Percentiles rank a stretch among this genome's conserved stretches.
phyloP scores from a whole-genome alignment of 2,329 filamentous ascomycete genomes.

The Fusarium sulawesiense region DNA sequence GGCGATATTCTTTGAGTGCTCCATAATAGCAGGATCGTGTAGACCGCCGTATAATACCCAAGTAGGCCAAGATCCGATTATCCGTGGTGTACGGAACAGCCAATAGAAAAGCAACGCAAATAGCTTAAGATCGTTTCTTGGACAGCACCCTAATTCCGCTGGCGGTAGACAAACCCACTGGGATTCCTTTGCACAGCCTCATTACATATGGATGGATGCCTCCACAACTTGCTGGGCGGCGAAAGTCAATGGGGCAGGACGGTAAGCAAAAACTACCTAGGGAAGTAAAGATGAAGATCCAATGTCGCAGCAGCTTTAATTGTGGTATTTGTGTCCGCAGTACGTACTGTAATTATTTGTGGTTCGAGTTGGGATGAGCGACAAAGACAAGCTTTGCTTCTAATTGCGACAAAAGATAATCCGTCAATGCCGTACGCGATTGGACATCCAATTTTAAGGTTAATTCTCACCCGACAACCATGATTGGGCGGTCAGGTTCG shows the following conservation, averaged over 20 bases:
- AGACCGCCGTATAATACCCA: not conserved
- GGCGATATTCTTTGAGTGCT: not conserved
- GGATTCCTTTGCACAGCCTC: slow-evolving; percentile 42
- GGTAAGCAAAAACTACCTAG: not conserved
- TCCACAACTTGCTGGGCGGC: not conserved
- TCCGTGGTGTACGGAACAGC: slow-evolving; percentile 8
- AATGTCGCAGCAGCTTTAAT: not conserved
- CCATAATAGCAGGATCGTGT: not conserved
- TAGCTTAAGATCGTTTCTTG: not conserved
- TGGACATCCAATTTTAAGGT: slow-evolving; percentile 35
- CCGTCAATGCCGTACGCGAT: slow-evolving; percentile 11
- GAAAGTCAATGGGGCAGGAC: not conserved
- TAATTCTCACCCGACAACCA: slow-evolving; percentile 16
- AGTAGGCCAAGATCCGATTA: not conserved
- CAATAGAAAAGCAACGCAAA: slow-evolving; percentile 8
- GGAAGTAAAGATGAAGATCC: not conserved
- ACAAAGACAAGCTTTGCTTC: not conserved
- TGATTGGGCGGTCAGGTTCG: slow-evolving; percentile 22
- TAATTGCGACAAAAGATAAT: not conserved
- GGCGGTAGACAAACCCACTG: not conserved
- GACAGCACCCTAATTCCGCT: not conserved
- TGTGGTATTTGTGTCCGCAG: not conserved
- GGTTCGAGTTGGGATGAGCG: not conserved
- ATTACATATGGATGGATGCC: not conserved
- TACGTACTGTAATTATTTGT: not conserved